Conservation (phyloP, 805 yeast species). For the Saturnispora gosingensis region DNA sequence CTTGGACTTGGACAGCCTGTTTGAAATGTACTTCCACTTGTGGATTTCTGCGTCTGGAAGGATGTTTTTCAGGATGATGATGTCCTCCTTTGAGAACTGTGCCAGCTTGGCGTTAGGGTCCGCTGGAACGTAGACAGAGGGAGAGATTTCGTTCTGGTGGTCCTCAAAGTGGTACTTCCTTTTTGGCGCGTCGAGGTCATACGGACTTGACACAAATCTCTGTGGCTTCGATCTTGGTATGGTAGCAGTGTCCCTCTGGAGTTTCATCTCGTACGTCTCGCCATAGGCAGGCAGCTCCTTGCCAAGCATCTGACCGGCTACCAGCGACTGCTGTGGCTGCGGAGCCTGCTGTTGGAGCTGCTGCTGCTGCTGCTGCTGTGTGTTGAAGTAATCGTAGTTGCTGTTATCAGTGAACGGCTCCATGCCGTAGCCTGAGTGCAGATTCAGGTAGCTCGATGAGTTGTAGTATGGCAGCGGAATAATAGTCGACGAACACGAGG, state of each 20-base stretch:
- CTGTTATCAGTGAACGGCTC: background rate
- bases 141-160: slow-evolving; percentile 13
- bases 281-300: background rate
- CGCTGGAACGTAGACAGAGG: slow-evolving; percentile 18
- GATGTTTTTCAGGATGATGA: slow-evolving; percentile 20
- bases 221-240: background rate
- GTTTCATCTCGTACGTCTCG: background rate
- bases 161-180: slow-evolving; percentile 10
- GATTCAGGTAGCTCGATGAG: background rate
- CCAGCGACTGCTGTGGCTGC: background rate
- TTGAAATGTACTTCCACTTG: slow-evolving; percentile 28
- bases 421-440: background rate
- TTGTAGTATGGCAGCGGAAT: background rate
- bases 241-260: background rate
- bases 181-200: slow-evolving; percentile 1
- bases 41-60: slow-evolving; percentile 27
- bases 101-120: slow-evolving; percentile 19
- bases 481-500: background rate
- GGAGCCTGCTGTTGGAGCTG: slow-evolving; percentile 4
- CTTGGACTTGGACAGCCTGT: slow-evolving; percentile 23
- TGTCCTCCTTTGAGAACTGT: slow-evolving; percentile 25
- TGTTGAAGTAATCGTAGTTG: background rate
- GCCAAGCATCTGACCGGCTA: background rate
- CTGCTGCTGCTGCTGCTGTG: slow-evolving; percentile 4
- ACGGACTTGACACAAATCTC: background rate